A percentile compares a stretch with the other conserved stretches of the same genome.
Evolutionary conservation across 140 eudicot genomes (phyloP).

Genomic region (Ambrosia hybrid): DNA sequence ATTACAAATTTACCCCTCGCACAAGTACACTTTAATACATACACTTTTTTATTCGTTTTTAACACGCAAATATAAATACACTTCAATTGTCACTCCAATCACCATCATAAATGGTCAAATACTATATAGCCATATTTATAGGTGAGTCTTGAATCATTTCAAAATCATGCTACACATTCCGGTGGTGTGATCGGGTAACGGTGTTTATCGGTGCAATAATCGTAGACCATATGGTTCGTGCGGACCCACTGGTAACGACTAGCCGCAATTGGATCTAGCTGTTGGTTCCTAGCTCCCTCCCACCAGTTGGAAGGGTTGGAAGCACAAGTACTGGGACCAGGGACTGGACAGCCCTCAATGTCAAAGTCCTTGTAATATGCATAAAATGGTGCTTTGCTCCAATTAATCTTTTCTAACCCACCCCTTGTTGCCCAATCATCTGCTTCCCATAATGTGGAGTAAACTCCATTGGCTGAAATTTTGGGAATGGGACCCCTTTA

Average conservation of each 20-base stretch:
- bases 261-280: neutral
- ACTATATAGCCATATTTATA: neutral
- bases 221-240: neutral
- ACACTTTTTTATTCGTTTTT: neutral
- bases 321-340: neutral
- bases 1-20: constrained; percentile 12
- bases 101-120: neutral
- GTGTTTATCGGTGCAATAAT: neutral
- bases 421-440: constrained; percentile 10
- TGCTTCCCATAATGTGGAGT: constrained; percentile 7
- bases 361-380: constrained; percentile 5
- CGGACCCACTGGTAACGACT: constrained; percentile 1
- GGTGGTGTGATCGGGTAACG: neutral
- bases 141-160: neutral
- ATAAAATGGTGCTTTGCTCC: neutral
- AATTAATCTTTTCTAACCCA: neutral
- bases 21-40: neutral
- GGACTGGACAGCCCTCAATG: constrained; percentile 4
- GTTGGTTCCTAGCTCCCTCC: neutral
- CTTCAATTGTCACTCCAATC: neutral
- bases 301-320: constrained; percentile 4
- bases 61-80: neutral
- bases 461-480: neutral
- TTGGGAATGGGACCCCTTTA: neutral
- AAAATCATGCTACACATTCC: neutral